phyloP scores from a whole-genome alignment of 352 stramenopile species.

The Pythium phragmiticola region DNA sequence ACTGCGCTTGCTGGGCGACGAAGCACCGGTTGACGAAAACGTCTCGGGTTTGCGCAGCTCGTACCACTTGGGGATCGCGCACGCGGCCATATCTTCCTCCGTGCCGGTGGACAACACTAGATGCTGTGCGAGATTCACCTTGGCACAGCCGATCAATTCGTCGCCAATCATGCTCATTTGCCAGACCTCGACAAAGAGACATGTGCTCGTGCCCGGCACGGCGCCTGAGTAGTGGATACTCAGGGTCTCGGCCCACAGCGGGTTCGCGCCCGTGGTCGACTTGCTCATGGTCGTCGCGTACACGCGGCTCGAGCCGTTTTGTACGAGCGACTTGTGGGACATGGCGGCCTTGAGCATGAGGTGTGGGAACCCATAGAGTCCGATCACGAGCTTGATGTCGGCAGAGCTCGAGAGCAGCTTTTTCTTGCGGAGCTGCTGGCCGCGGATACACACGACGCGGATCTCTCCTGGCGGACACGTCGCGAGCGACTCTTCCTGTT shows the following conservation, averaged over 20 bases:
- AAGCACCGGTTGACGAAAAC: slow-evolving; percentile 30
- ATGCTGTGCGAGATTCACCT: slow-evolving; percentile 77
- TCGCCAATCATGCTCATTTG: slow-evolving; percentile 73
- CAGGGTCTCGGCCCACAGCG: slow-evolving; percentile 81
- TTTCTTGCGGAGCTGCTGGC: slow-evolving; percentile 49
- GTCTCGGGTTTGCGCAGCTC: slow-evolving; percentile 60
- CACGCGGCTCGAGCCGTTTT: slow-evolving; percentile 55
- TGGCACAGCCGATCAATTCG: slow-evolving; percentile 69
- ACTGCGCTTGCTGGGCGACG: slow-evolving; percentile 23
- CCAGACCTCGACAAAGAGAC: slow-evolving; percentile 78
- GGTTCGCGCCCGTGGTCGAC: slow-evolving; percentile 41
- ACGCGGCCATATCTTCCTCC: slow-evolving; percentile 67
- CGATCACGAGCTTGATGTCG: slow-evolving; percentile 62
- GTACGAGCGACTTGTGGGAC: slow-evolving; percentile 40
- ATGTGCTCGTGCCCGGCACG: slow-evolving; percentile 71
- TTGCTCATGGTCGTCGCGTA: slow-evolving; percentile 69
- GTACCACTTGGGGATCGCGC: slow-evolving; percentile 75
- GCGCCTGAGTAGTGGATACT: slow-evolving; percentile 73
- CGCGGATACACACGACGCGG: slow-evolving; percentile 78
- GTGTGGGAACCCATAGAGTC: slow-evolving; percentile 74
- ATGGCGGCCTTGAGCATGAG: slow-evolving; percentile 43
- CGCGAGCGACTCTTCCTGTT: slow-evolving; percentile 53
- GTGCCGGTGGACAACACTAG: slow-evolving; percentile 58
- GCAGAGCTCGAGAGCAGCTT: slow-evolving; percentile 44
- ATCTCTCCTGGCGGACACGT: slow-evolving; percentile 79